Percentiles rank a stretch among this genome's conserved stretches.
Evolutionary conservation across 2,329 filamentous ascomycete genomes (phyloP).

Genomic region (Stemphylium beticola): DNA sequence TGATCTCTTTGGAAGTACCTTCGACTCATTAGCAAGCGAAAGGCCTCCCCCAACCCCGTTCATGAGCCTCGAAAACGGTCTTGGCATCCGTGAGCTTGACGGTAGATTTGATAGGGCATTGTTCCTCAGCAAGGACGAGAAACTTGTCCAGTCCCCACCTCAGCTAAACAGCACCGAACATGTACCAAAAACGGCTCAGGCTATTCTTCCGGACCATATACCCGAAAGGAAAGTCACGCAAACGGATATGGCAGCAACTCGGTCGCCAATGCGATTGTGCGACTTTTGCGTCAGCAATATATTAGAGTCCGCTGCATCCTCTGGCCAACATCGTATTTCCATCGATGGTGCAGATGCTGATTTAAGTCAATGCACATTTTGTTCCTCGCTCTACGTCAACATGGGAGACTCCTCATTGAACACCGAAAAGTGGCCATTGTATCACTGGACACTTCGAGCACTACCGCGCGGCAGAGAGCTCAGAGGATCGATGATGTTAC

Average conservation of each 20-base stretch:
- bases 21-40: too few relatives aligned
- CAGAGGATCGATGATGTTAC: conserved; percentile 1
- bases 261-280: not conserved
- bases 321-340: not conserved
- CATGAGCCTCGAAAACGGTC: too few relatives aligned
- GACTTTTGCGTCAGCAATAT: not conserved
- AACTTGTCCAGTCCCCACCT: too few relatives aligned
- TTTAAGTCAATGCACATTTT: not conserved
- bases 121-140: too few relatives aligned
- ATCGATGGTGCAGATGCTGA: not conserved
- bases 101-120: too few relatives aligned
- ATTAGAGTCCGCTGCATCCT: not conserved
- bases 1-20: too few relatives aligned
- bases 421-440: not conserved
- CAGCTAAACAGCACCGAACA: not conserved
- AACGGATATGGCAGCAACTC: not conserved
- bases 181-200: not conserved
- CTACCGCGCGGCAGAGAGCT: not conserved
- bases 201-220: not conserved
- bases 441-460: conserved; percentile 1
- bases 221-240: not conserved
- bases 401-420: not conserved
- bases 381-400: not conserved
- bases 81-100: too few relatives aligned
- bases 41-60: too few relatives aligned